These are phyloP conservation scores for Apiospora aurea DNA, from an alignment of 2,329 filamentous ascomycete genomes.

Conservation along the genomic window DNA sequence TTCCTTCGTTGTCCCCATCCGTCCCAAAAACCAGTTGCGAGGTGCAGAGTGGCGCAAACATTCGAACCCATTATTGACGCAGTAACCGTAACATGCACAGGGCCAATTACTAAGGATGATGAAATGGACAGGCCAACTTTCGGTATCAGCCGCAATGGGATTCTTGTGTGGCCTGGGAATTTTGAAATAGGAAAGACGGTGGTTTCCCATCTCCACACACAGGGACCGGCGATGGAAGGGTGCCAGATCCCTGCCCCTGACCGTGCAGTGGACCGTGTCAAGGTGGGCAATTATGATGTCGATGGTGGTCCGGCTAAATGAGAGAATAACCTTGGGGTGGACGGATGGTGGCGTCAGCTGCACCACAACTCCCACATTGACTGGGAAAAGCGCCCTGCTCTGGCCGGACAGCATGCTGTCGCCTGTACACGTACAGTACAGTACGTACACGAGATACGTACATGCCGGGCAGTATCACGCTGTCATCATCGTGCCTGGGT, in stretches of 20 bases:
- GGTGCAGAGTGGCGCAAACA: neutral
- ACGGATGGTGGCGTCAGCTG: constrained; percentile 24
- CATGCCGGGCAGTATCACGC: neutral
- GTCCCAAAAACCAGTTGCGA: neutral
- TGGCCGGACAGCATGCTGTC: neutral
- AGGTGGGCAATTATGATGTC: constrained; percentile 34
- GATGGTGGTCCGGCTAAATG: constrained; percentile 34
- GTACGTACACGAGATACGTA: constrained; percentile 11
- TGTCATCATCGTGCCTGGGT: constrained; percentile 15
- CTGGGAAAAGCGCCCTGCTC: neutral
- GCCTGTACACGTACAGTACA: constrained; percentile 4
- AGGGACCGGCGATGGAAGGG: constrained; percentile 30
- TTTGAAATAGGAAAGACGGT: constrained; percentile 41
- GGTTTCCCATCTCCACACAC: constrained; percentile 38
- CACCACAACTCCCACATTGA: neutral
- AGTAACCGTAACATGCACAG: constrained; percentile 1
- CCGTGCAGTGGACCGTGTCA: constrained; percentile 26
- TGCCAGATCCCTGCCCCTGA: constrained; percentile 34
- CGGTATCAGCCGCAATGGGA: constrained; percentile 44
- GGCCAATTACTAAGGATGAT: constrained; percentile 33
- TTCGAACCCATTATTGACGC: neutral
- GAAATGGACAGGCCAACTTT: constrained; percentile 37
- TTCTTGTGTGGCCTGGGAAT: constrained; percentile 38
- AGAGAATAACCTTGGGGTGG: constrained; percentile 26
- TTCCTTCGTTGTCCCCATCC: neutral